Conservation (phyloP, 164 flowering plant genomes). For the Kingdonia uniflora region DNA sequence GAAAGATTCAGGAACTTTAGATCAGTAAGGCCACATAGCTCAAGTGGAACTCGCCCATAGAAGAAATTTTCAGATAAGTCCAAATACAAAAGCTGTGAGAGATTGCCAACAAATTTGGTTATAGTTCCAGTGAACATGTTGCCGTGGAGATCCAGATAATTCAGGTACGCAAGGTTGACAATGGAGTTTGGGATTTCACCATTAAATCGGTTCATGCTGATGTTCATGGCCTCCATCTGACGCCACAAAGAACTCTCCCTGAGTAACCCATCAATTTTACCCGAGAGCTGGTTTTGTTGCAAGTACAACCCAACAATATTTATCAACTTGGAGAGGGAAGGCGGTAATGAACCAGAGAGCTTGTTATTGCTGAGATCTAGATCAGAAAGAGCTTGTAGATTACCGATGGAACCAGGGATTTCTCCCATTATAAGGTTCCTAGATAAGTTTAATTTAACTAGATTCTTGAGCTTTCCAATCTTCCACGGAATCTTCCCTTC, state of each 20-base stretch:
- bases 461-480: constrained; percentile 11
- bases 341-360: constrained; percentile 7
- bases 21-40: constrained; percentile 5
- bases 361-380: constrained; percentile 11
- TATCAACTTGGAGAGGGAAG: constrained; percentile 7
- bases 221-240: constrained; percentile 8
- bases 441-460: constrained; percentile 10
- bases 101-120: constrained; percentile 5
- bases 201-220: constrained; percentile 5
- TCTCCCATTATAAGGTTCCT: constrained; percentile 6
- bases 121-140: constrained; percentile 10
- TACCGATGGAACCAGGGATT: constrained; percentile 10
- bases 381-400: constrained; percentile 11
- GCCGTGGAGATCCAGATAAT: constrained; percentile 8
- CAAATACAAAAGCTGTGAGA: constrained; percentile 12
- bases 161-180: constrained; percentile 7
- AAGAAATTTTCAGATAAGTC: constrained; percentile 10
- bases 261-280: constrained; percentile 6
- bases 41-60: constrained; percentile 6
- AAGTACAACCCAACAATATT: constrained; percentile 8
- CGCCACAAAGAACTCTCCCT: constrained; percentile 7
- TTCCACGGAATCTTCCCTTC: constrained; percentile 9
- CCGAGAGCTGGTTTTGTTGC: constrained; percentile 11
- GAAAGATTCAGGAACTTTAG: constrained; percentile 8
- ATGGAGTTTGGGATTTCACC: constrained; percentile 13